phyloP scores from a whole-genome alignment of 306 rosid species.

The Mimosa pudica region DNA sequence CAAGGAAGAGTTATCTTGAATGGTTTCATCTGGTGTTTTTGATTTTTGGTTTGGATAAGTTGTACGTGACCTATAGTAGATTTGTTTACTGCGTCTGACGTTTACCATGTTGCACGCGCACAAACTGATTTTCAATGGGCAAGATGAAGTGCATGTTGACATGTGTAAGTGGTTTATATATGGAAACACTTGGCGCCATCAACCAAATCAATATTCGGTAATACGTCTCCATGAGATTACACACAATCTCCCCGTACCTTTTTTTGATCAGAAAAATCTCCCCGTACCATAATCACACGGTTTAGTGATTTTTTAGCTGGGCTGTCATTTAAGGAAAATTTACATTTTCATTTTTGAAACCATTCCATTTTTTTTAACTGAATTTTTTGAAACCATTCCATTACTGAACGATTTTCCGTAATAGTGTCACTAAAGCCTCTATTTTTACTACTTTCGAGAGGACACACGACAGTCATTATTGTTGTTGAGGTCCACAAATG shows the following conservation, averaged over 20 bases:
- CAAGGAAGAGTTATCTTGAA: neutral
- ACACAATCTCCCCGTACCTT: neutral
- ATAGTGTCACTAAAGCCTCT: neutral
- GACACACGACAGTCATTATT: neutral
- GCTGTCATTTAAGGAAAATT: neutral
- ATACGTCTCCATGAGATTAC: neutral
- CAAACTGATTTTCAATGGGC: neutral
- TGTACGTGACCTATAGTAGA: neutral
- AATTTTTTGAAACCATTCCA: too few relatives aligned
- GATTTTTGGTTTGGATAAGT: neutral
- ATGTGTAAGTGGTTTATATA: neutral
- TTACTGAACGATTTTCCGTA: too few relatives aligned
- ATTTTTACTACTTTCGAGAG: neutral
- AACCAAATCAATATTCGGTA: neutral
- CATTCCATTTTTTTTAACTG: neutral
- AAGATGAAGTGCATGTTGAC: neutral
- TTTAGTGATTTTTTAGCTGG: neutral
- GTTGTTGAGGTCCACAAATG: neutral
- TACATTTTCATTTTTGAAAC: neutral
- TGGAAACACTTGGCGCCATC: neutral
- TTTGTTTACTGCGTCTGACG: neutral
- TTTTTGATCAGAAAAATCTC: neutral
- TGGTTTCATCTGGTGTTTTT: neutral
- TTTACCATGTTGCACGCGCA: neutral
- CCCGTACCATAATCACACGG: neutral